A percentile compares a stretch with the other conserved stretches of the same genome.
phyloP scores from a whole-genome alignment of 2,329 filamentous ascomycete genomes.

The Phialemonium atrogriseum region DNA sequence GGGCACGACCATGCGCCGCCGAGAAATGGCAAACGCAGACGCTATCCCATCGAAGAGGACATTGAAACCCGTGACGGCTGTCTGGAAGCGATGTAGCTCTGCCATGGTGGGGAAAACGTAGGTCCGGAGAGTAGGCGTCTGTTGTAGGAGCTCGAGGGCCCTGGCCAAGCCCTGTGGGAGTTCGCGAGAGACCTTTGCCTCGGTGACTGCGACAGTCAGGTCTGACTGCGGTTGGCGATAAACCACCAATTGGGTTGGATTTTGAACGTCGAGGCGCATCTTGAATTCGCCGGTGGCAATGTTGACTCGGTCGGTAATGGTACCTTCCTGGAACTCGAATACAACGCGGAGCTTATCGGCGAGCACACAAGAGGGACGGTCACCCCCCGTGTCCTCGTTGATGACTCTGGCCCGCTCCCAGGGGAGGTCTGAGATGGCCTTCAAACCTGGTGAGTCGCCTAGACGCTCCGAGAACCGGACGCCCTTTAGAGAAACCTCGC shows the following conservation, averaged over 20 bases:
- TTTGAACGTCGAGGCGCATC: constrained; percentile 54
- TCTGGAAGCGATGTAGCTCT: constrained; percentile 72
- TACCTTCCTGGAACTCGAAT: constrained; percentile 66
- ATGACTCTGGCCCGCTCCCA: constrained; percentile 66
- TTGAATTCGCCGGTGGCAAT: constrained; percentile 67
- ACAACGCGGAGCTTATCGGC: constrained; percentile 71
- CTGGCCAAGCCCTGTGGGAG: constrained; percentile 54
- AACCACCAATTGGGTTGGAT: constrained; percentile 54
- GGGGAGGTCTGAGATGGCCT: constrained; percentile 40
- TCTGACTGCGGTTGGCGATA: constrained; percentile 69
- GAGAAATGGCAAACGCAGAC: constrained; percentile 69
- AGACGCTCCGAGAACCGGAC: constrained; percentile 53
- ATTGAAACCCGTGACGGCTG: constrained; percentile 69
- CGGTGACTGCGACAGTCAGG: constrained; percentile 66
- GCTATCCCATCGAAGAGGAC: constrained; percentile 70
- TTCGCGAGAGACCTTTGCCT: constrained; percentile 55
- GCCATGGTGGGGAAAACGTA: constrained; percentile 57
- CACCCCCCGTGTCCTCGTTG: constrained; percentile 59
- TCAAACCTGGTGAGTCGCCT: constrained; percentile 39
- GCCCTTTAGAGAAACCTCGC: constrained; percentile 58
- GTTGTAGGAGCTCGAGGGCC: constrained; percentile 51
- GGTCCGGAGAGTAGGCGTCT: constrained; percentile 59
- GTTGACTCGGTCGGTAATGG: constrained; percentile 76
- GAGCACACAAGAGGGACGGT: constrained; percentile 58
- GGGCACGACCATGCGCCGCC: constrained; percentile 80